A percentile compares a stretch with the other conserved stretches of the same genome.
Evolutionary conservation across 352 stramenopile genomes (phyloP).

Genomic region (Phytophthora gonapodyides): DNA sequence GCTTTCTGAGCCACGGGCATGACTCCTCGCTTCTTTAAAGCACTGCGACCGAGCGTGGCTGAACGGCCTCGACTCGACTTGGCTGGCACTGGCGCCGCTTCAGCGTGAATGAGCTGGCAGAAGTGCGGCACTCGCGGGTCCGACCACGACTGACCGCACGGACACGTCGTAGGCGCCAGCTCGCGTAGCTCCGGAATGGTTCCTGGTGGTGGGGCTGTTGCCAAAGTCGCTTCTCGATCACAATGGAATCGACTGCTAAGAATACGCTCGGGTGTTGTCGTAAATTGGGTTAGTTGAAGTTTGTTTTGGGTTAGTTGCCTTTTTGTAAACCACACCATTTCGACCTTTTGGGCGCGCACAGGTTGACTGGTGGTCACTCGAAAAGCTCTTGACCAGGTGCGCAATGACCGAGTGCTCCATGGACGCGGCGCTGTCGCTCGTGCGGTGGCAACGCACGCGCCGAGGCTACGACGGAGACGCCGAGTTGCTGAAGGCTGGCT

Average conservation of each 20-base stretch:
- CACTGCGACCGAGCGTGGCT: neutral
- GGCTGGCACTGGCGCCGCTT: slow-evolving; percentile 7
- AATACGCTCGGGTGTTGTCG: neutral
- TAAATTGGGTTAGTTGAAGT: slow-evolving; percentile 18
- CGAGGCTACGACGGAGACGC: slow-evolving; percentile 57
- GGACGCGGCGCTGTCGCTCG: slow-evolving; percentile 62
- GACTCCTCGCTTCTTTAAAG: slow-evolving; percentile 8
- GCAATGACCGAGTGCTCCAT: slow-evolving; percentile 23
- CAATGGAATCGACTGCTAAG: neutral
- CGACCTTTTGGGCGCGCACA: no score
- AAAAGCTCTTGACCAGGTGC: slow-evolving; percentile 2
- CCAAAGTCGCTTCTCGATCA: no score
- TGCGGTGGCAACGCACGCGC: slow-evolving; percentile 68
- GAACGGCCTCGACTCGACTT: slow-evolving; percentile 12
- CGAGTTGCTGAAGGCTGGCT: slow-evolving; percentile 42
- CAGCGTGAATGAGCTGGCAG: slow-evolving; percentile 56
- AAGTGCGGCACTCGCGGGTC: slow-evolving; percentile 67
- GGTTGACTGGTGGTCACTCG: slow-evolving; percentile 26
- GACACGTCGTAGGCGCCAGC: slow-evolving; percentile 30
- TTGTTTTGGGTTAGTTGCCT: slow-evolving; percentile 12
- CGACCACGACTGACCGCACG: slow-evolving; percentile 74
- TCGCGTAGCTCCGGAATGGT: slow-evolving; percentile 24
- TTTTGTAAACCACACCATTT: slow-evolving; percentile 19
- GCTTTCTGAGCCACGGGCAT: slow-evolving; percentile 3
- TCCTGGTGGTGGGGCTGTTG: neutral